These are phyloP conservation scores for Parietichytrium sp. DNA, from an alignment of 108 stramenopile genomes.

Conservation along the genomic window DNA sequence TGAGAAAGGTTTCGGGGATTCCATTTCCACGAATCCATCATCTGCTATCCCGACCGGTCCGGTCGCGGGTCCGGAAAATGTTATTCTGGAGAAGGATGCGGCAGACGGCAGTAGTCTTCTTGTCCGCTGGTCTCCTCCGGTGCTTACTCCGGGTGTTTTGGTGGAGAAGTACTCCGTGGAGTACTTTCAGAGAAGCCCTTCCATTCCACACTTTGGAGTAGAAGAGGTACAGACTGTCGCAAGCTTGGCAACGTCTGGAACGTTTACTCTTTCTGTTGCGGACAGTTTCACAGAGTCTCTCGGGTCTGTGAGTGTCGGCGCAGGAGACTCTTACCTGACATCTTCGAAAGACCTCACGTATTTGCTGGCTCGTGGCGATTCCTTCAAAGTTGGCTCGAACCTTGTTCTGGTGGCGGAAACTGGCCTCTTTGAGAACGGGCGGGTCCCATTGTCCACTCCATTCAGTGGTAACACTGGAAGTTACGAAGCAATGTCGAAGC, in stretches of 20 bases:
- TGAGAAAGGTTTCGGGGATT: slow-evolving; percentile 61
- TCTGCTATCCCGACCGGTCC: slow-evolving; percentile 50
- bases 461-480: not conserved
- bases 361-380: not conserved
- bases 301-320: not conserved
- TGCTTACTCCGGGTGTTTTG: not conserved
- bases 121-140: slow-evolving; percentile 65
- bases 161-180: slow-evolving; percentile 50
- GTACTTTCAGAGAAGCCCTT: slow-evolving; percentile 39
- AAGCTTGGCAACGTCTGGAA: slow-evolving; percentile 40
- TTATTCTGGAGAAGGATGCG: not conserved
- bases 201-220: slow-evolving; percentile 33
- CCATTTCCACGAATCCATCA: slow-evolving; percentile 49
- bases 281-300: not conserved
- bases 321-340: not conserved
- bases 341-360: not conserved
- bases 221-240: slow-evolving; percentile 51
- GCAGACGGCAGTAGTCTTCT: slow-evolving; percentile 53
- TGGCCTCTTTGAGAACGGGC: not conserved
- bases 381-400: not conserved
- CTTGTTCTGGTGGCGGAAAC: not conserved
- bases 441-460: not conserved
- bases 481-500: not conserved
- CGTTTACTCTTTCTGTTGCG: slow-evolving; percentile 2
- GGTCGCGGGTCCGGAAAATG: not conserved